Base-by-base conservation (phyloP, 345 rosid species). In the Aquilaria malaccensis region DNA sequence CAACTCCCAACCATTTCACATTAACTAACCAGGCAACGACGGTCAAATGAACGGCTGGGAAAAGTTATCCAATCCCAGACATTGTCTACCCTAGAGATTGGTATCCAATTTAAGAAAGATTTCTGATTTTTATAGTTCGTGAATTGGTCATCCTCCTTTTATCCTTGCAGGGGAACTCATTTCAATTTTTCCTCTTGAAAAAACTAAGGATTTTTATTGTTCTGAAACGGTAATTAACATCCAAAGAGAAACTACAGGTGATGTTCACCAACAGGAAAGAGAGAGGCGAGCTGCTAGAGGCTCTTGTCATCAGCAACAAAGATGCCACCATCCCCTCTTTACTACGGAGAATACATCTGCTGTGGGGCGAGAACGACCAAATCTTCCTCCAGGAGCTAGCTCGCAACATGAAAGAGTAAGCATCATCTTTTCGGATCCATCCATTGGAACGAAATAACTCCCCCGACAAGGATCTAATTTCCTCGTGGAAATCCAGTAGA, bases 351-450 rank as follows among this genome's bases (percentile, higher is more conserved):
- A 78, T 93, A 71, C 85, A 84, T 80, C 85, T 93, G 2, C 55
- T 89, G 13, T 93, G 96, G 99, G 99, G 99, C 10, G 96, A 89
- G 70, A 69, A 77, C 57, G 99, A 94, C 33, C 85, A 77, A 55
- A 79, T 87, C 30, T 89, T 94, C 78, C 81, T 74, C 33, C 66
- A 87, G 47, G 95, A 85, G 63, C 75, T 79, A 3, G 99, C 97
- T 49, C 79, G 73, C 71, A 79, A 74, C 74, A 89, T 87, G 99
- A 89, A 81, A 83, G 80, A 71, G 99, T 94, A 86, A 5, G 84
- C 66, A 13, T 30, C n/a, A 50, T 4, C 32, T 4, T 12, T 12
- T 3, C 11, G 52, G 11, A 9, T 5, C 22, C 22, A 22, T 22
- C 22, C 22, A 22, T 22, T 22, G 22, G 22, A 48, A 48, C 10